phyloP scores from a whole-genome alignment of 352 stramenopile genomes.

The Pythium pyrilobum region DNA sequence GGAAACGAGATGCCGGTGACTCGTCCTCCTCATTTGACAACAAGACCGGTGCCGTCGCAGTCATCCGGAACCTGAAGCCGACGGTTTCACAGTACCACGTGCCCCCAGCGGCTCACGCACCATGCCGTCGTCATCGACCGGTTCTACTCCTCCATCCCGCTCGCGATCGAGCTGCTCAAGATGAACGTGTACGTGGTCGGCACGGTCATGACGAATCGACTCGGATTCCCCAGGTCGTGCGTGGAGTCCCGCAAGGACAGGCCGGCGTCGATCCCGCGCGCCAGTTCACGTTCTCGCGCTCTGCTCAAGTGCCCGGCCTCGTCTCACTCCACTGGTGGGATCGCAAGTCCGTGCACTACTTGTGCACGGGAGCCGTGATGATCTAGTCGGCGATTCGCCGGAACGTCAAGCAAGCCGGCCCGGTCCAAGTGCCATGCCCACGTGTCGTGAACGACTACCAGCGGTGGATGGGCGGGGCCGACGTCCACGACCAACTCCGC shows the following conservation, averaged over 20 bases:
- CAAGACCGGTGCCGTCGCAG: slow-evolving; percentile 18
- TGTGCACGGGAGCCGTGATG: slow-evolving; percentile 13
- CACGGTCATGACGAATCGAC: slow-evolving; percentile 18
- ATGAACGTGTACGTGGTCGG: slow-evolving; percentile 25
- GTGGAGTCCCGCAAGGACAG: slow-evolving; percentile 2
- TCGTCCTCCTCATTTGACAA: slow-evolving; percentile 9
- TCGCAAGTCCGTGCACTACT: slow-evolving; percentile 25
- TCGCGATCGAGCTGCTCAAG: slow-evolving; percentile 15
- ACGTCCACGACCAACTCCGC: slow-evolving; percentile 22
- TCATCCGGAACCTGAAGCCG: slow-evolving; percentile 18
- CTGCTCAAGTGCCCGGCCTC: slow-evolving; percentile 4
- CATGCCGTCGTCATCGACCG: slow-evolving; percentile 16
- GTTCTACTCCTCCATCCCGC: slow-evolving; percentile 20
- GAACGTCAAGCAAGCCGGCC: slow-evolving; percentile 15
- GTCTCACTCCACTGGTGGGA: slow-evolving; percentile 23
- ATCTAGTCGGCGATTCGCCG: slow-evolving; percentile 1
- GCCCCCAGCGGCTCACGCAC: neutral
- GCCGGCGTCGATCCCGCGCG: slow-evolving; percentile 11
- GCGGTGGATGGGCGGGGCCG: slow-evolving; percentile 22
- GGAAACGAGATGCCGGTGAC: neutral
- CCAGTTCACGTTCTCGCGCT: slow-evolving; percentile 14
- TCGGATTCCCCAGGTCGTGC: slow-evolving; percentile 7
- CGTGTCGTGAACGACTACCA: slow-evolving; percentile 26
- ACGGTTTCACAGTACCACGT: neutral
- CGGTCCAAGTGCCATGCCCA: slow-evolving; percentile 11